These are phyloP conservation scores for Termitomyces sp. DNA, from an alignment of 768 basidiomycete genomes.

Conservation along the genomic window DNA sequence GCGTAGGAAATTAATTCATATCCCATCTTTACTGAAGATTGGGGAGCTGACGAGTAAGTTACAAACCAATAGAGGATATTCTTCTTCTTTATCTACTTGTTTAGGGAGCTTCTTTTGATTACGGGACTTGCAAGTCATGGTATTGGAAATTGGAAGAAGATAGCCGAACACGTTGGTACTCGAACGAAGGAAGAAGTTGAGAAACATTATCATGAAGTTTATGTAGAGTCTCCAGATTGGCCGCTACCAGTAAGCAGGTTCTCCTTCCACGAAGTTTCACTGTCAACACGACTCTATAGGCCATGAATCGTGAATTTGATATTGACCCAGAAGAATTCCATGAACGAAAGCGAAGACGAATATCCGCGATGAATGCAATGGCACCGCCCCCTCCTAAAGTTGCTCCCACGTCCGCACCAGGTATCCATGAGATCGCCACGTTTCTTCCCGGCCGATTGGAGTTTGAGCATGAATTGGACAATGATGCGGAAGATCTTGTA, in stretches of 20 bases:
- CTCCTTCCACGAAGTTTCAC: neutral
- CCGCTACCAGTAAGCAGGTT: constrained; percentile 64
- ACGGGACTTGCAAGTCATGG: constrained; percentile 87
- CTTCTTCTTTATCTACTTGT: neutral
- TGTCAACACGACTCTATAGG: constrained; percentile 19
- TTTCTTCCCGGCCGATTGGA: constrained; percentile 97
- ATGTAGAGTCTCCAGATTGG: constrained; percentile 74
- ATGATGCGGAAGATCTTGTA: constrained; percentile 92
- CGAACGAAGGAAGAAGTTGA: constrained; percentile 92
- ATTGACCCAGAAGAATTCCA: constrained; percentile 82
- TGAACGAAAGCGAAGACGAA: constrained; percentile 80
- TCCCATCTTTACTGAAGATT: constrained; percentile 91
- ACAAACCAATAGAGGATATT: constrained; percentile 3
- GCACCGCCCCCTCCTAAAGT: constrained; percentile 57
- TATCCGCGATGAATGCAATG: constrained; percentile 70
- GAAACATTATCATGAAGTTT: constrained; percentile 78
- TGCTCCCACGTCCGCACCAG: constrained; percentile 84
- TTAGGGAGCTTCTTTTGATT: constrained; percentile 81
- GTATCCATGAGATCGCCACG: constrained; percentile 85
- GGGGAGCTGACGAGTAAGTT: constrained; percentile 95
- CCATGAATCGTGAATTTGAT: constrained; percentile 58
- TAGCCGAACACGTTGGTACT: constrained; percentile 91
- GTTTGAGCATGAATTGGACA: constrained; percentile 96
- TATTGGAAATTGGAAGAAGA: constrained; percentile 94
- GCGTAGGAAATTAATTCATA: constrained; percentile 89